Evolutionary conservation across 1,284 basidiomycete genomes (phyloP), one percentile per base, ranked within the genome.

Genomic region (Sutorius eximius): DNA sequence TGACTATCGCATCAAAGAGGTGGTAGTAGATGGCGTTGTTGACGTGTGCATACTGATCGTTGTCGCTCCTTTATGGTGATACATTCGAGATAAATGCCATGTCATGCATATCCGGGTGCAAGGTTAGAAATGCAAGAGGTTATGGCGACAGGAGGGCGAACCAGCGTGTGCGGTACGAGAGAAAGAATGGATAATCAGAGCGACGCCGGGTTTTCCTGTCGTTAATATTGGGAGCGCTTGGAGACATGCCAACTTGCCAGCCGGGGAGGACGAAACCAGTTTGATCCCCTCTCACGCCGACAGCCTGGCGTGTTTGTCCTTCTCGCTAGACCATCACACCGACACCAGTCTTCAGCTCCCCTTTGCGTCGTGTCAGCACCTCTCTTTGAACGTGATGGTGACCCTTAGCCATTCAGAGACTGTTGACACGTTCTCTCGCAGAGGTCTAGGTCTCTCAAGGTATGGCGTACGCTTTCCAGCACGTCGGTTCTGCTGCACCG

Each of bases 21-120:
- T 87, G 86, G 66, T 89, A 88, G 69, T 89, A 91, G n/a, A 89
- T 72, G 0, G 85, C 78, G 69, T 91, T 91, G 71, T 91, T 91
- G 60, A 90, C 73, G 59, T 91, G 88, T 8, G 81, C 78, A 65
- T 91, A 91, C 62, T 89, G 87, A 73, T 91, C 89, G 61, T 91
- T 91, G 74, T 91, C 89, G 61, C 81, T 87, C 87, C 88, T 85
- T 71, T 29, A 49, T 13, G 41, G 8, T 55, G 12, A 12, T 32
- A 7, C 16, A 7, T 49, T 10, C 34, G 30, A 52, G 12, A 40
- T 18, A 12, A 10, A 27, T 2, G 18, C 27, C 50, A 34, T 33
- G 29, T 24, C 22, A 24, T 24, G 22, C 5, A 24, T 5, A 24
- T 24, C 22, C 22, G 34, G 16, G 29, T 8, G 13, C 7, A 40